phyloP scores from a whole-genome alignment of 2,329 filamentous ascomycete genomes.

The Arthrobotrys sinensis region DNA sequence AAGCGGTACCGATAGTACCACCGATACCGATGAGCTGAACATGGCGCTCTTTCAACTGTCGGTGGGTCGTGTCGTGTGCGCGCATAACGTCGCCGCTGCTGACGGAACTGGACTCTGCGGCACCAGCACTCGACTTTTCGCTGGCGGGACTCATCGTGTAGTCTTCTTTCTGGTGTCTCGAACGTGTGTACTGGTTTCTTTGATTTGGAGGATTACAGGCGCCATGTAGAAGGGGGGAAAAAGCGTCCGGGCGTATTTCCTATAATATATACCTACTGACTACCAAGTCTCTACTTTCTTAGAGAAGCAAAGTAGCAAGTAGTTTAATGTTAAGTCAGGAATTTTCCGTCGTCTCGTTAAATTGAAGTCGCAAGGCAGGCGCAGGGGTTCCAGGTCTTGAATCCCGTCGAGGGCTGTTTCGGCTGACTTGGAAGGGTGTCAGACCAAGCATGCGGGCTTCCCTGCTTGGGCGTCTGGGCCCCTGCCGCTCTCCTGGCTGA shows the following conservation, averaged over 20 bases:
- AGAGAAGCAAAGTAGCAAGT: neutral
- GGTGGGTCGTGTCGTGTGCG: conserved; percentile 65
- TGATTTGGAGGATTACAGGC: too few relatives aligned
- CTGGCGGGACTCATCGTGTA: conserved; percentile 20
- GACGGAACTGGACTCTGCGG: conserved; percentile 22
- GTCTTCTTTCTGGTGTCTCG: neutral
- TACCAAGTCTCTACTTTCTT: too few relatives aligned
- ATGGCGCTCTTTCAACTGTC: conserved; percentile 72
- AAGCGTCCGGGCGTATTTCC: too few relatives aligned
- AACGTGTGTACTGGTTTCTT: neutral
- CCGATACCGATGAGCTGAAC: conserved; percentile 77
- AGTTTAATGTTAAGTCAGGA: conserved; percentile 3
- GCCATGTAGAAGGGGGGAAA: too few relatives aligned
- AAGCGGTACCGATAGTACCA: conserved; percentile 76
- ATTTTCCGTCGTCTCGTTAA: conserved; percentile 29
- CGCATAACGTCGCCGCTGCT: conserved; percentile 20
- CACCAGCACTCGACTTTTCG: conserved; percentile 15
- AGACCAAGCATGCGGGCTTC: conserved; percentile 31
- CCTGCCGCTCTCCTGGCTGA: conserved; percentile 22
- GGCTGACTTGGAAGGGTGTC: conserved; percentile 23
- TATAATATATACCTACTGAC: too few relatives aligned
- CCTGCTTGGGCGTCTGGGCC: conserved; percentile 9
- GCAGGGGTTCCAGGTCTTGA: conserved; percentile 10
- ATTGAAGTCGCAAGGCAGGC: conserved; percentile 26
- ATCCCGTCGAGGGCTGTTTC: conserved; percentile 24